Base-by-base conservation (phyloP, 257 asterid species). In the Leonotis leonurus region DNA sequence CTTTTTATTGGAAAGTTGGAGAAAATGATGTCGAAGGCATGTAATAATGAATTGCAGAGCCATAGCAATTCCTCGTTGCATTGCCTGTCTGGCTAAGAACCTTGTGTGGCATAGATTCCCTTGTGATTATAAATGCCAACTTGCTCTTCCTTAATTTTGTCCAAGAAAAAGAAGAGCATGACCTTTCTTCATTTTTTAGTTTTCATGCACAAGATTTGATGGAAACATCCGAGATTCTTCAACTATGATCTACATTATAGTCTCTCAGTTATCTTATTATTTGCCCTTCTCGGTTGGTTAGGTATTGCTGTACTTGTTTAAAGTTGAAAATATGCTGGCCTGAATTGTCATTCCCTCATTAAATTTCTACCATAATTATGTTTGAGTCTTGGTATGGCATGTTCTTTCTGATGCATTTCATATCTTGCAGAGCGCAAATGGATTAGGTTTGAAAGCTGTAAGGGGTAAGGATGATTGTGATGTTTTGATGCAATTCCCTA, bases 361-460 rank as follows among this genome's bases (percentile, higher is more conserved):
- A 48, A n/a, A 26, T 25, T 18, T 43, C 27, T 62, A 3, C 43
- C 20, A 32, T 46, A 24, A 53, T 20, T 18, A 35, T 29, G 37
- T 59, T 51, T 11, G 40, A 53, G 12, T 3, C 20, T 54, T 62
- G 21, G 56, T 27, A n/a, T 36, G 26, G 11, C 46, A 21, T 26
- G 17, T 36, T 57, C 64, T 44, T 6, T 53, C 30, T 27, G 73
- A 17, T 60, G 48, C 32, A 49, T 60, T 62, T 25, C 54, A 53
- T 13, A 57, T 66, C 50, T 36, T 78, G 79, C 94, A 93, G 99
- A 77, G 81, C 70, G 88, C 88, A 53, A 93, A 93, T 87, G 99
- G 99, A 75, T 82, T 93, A 74, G 99, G 99, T 63, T 75, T 89
- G 65, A 90, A 82, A 80, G 97, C 95, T 67, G 80, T 66, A 61